Evolutionary conservation across 257 asterid genomes (phyloP), one percentile per base, ranked within the genome.

Genomic region (Solanum pimpinellifolium): DNA sequence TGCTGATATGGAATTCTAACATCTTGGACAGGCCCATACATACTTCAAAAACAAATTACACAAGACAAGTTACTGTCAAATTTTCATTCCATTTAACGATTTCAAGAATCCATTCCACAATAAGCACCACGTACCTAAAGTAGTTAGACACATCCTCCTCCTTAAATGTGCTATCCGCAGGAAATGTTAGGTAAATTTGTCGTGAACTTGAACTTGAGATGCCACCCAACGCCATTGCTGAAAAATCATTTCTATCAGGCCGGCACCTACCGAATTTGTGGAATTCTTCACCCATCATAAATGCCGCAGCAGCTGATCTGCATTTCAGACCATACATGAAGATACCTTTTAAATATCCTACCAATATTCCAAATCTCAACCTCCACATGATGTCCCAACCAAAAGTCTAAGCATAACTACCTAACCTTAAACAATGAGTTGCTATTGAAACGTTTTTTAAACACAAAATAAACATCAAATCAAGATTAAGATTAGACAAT

Each of bases 81-180:
- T 3, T 13, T 25, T 47, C 11, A 42, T 44, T 23, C n/a, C 4
- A 25, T 59, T 46, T 14, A 27, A 66, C 18, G 10, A 29, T 20
- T 16, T 13, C 65, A 20, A 49, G 49, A 85, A 74, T 73, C 11
- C 47, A 59, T 21, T 68, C 39, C 33, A 86, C 82, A n/a, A 83
- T 21, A 56, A 75, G 78, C 52, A 41, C 83, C 46, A 75, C 80
- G 46, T 87, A 96, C 99, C 96, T 92, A 77, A 96, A 96, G 94
- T 96, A 95, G 86, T 87, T 92, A 23, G 99, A 93, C 86, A 96
- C 99, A 84, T 96, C 99, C 72, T 96, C 99, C 87, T 96, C 99
- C 89, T 91, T 96, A 88, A 96, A 96, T 2, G 95, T 93, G 80
- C 99, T 96, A 77, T 96, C 99, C 23, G 99, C 97, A 11, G 99